These are phyloP conservation scores for Trichoderma sp. DNA, from an alignment of 2,329 filamentous ascomycete genomes.

Conservation along the genomic window DNA sequence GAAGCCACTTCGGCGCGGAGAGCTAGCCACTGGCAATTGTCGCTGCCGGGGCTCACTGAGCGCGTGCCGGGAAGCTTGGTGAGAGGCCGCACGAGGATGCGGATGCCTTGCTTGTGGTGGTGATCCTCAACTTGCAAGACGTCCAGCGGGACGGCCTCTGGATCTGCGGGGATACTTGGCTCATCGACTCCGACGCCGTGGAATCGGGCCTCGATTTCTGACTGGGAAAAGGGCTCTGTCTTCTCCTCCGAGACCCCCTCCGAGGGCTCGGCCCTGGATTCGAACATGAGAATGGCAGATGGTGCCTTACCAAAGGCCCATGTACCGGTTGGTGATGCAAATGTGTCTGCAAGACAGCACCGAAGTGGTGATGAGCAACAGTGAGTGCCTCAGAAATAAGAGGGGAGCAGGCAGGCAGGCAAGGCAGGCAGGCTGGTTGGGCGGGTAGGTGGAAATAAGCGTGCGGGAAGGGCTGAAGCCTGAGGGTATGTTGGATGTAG, in stretches of 20 bases:
- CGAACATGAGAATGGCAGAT: constrained; percentile 41
- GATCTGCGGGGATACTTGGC: constrained; percentile 36
- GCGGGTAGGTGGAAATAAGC: constrained; percentile 13
- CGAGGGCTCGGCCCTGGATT: constrained; percentile 41
- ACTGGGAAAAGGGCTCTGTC: constrained; percentile 58
- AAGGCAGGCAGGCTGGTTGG: constrained; percentile 1
- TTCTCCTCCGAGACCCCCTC: constrained; percentile 48
- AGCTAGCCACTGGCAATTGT: constrained; percentile 57
- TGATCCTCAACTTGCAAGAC: constrained; percentile 50
- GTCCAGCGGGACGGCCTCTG: constrained; percentile 53
- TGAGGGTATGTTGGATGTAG: background rate
- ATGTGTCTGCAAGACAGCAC: constrained; percentile 7
- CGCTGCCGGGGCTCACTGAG: constrained; percentile 55
- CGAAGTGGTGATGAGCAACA: background rate
- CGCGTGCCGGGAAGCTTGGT: constrained; percentile 50
- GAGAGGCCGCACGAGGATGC: constrained; percentile 56
- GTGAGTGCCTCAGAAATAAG: constrained; percentile 1
- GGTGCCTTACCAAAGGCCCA: constrained; percentile 29
- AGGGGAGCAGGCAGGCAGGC: constrained; percentile 12
- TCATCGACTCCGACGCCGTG: constrained; percentile 47
- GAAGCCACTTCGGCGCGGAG: constrained; percentile 54
- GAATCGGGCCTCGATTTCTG: constrained; percentile 53
- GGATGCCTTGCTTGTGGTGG: constrained; percentile 55
- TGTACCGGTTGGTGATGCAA: constrained; percentile 13
- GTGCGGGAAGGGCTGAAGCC: background rate